Conservation (phyloP, 2,329 filamentous ascomycete species). For the Colletotrichum theobromicola region DNA sequence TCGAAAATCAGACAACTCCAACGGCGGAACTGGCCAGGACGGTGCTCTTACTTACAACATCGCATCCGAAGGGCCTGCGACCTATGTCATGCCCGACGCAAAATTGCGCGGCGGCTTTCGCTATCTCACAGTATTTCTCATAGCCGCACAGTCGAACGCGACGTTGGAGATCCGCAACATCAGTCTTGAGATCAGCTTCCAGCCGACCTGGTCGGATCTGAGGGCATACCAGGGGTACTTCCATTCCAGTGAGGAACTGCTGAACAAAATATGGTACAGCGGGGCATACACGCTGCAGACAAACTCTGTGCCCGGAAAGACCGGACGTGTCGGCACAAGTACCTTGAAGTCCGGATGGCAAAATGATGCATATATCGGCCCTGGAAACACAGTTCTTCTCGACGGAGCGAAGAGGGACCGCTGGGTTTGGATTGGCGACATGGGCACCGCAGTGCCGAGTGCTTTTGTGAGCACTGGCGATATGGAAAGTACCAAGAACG, state of each 20-base stretch:
- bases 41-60: not conserved
- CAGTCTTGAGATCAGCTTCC: not conserved
- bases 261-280: not conserved
- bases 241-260: not conserved
- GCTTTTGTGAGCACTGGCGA: not conserved
- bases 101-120: not conserved
- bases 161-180: not conserved
- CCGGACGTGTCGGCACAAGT: not conserved
- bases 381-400: not conserved
- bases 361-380: not conserved
- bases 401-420: not conserved
- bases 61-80: not conserved
- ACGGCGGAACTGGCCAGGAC: not conserved
- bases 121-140: not conserved
- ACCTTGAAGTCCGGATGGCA: not conserved
- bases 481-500: not conserved
- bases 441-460: not conserved
- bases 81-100: not conserved
- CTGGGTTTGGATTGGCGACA: not conserved
- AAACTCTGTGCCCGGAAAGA: not conserved
- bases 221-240: not conserved
- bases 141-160: not conserved
- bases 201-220: not conserved
- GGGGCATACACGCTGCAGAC: not conserved
- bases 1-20: not conserved